Base-by-base conservation (phyloP, 2,329 filamentous ascomycete genomes). In the Hymenoscyphus fraxineus region DNA sequence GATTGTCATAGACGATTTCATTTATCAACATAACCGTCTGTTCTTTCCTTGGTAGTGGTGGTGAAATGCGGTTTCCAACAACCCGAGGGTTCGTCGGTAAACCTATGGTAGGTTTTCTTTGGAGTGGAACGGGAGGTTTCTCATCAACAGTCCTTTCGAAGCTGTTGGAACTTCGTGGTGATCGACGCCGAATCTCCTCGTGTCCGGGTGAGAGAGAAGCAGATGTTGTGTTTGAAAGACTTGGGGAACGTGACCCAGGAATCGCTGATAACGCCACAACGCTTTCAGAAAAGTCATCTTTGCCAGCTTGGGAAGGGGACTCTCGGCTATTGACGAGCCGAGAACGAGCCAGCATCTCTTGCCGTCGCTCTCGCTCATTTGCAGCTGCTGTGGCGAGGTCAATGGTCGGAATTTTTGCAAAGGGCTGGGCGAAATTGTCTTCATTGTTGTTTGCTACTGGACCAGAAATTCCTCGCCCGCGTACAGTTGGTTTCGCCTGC, bases 21-120 rank as follows among this genome's bases (percentile, higher is more conserved):
- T 85, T 86, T 59, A 86, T 74, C 62, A 85, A 80, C 80, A 86
- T 81, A 57, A 85, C 79, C 3, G 80, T 85, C 64, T 81, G 79
- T 31, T 81, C 75, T 61, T 75, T 78, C 62, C 19, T 64, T 58
- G 69, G 63, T 31, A 61, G 57, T 9, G 61, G 55, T 40, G 67
- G 64, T 9, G 59, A 58, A 22, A 64, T 62, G 58, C 65, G 68
- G 16, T 68, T 64, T n/a, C 69, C 54, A 60, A 69, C 64, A 51
- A 73, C 51, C 56, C 69, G 64, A 55, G 73, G 72, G 62, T 73
- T 72, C 6, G 68, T 67, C 27, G 73, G 72, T 4, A 74, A 59
- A 5, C 73, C 72, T 22, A 71, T 59, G 4, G 70, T 72, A 10
- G 57, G 61, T 19, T 69, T 74, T 47, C 67, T 67, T 64, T 70